Conservation (phyloP, 306 rosid genomes). For the Lathyrus tuberosus region DNA sequence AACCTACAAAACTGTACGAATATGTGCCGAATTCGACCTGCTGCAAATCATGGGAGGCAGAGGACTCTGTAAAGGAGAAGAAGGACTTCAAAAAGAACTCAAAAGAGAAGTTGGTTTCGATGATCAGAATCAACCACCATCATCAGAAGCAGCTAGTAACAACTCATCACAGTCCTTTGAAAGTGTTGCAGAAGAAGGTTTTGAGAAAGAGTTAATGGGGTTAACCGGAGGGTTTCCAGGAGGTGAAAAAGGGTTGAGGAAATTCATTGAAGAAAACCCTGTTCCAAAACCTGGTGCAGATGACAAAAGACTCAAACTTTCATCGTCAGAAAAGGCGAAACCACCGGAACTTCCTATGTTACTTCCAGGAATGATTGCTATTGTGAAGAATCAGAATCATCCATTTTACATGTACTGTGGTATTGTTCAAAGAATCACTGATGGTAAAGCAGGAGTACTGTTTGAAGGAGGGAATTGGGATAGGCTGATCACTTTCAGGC, state of each 20-base stretch:
- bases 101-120: constrained; percentile 43
- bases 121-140: constrained; percentile 38
- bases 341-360: constrained; percentile 55
- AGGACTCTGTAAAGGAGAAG: constrained; percentile 87
- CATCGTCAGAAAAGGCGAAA: constrained; percentile 59
- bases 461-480: constrained; percentile 56
- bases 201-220: constrained; percentile 90
- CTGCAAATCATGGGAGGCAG: constrained; percentile 79
- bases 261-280: constrained; percentile 79
- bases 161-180: constrained; percentile 30
- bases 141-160: constrained; percentile 16
- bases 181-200: constrained; percentile 62
- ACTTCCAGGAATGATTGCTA: constrained; percentile 78
- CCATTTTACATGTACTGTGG: constrained; percentile 82
- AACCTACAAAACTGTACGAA: constrained; percentile 14
- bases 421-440: constrained; percentile 49
- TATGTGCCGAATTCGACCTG: constrained; percentile 67
- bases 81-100: constrained; percentile 68
- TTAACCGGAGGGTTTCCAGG: constrained; percentile 95
- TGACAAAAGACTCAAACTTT: constrained; percentile 33
- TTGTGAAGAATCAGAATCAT: constrained; percentile 60
- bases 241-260: constrained; percentile 77
- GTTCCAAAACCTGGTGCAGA: constrained; percentile 50
- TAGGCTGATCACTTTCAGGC: constrained; percentile 67
- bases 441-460: constrained; percentile 49